These are phyloP conservation scores for Leccinum broughii DNA, from an alignment of 768 basidiomycete species.

Conservation along the genomic window DNA sequence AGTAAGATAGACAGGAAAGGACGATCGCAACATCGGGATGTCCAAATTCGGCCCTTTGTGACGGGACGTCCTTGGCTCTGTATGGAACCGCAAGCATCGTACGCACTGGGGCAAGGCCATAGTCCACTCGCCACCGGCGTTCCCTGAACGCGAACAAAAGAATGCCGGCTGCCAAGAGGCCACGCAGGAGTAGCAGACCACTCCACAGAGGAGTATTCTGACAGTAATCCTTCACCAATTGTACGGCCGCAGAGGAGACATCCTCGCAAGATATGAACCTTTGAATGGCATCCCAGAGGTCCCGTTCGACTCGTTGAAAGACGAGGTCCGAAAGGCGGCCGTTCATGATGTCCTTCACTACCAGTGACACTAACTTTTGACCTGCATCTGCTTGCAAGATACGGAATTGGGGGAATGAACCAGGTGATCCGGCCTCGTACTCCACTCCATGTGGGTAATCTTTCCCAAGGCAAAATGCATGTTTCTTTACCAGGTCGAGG, in stretches of 20 bases:
- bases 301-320: slow-evolving; percentile 12
- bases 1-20: slow-evolving; percentile 40
- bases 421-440: slow-evolving; percentile 12
- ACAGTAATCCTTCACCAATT: slow-evolving; percentile 11
- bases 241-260: neutral
- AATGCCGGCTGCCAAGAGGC: slow-evolving; percentile 35
- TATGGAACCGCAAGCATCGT: slow-evolving; percentile 41
- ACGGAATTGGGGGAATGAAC: slow-evolving; percentile 29
- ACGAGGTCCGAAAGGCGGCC: slow-evolving; percentile 16
- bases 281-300: slow-evolving; percentile 12
- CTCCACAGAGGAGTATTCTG: slow-evolving; percentile 15
- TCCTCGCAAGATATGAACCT: slow-evolving; percentile 25
- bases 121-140: slow-evolving; percentile 42
- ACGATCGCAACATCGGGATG: slow-evolving; percentile 38
- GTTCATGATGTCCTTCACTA: slow-evolving; percentile 19
- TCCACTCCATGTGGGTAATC: slow-evolving; percentile 18
- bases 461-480: slow-evolving; percentile 12
- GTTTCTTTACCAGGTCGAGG: slow-evolving; percentile 25
- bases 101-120: slow-evolving; percentile 34
- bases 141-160: slow-evolving; percentile 33
- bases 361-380: slow-evolving; percentile 9
- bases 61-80: slow-evolving; percentile 39
- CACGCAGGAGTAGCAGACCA: slow-evolving; percentile 35
- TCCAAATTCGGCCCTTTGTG: slow-evolving; percentile 39
- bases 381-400: slow-evolving; percentile 18